phyloP scores from a whole-genome alignment of 2,329 filamentous ascomycete species.

The Acrodontium crateriforme region DNA sequence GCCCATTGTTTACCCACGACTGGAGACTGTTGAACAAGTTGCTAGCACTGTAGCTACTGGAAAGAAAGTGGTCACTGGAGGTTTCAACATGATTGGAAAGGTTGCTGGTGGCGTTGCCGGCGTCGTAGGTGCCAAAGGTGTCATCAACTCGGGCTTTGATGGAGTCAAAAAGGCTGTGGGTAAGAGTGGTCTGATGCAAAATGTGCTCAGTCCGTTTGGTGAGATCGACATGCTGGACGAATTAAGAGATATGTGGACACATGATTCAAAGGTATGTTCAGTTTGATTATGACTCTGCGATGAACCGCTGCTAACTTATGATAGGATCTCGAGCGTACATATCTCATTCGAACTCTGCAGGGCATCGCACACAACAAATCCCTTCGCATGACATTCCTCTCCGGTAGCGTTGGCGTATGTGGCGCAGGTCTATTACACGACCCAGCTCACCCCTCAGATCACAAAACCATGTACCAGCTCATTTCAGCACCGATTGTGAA shows the following conservation, averaged over 20 bases:
- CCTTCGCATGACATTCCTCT: slow-evolving; percentile 91
- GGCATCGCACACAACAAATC: slow-evolving; percentile 92
- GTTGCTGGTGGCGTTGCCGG: slow-evolving; percentile 90
- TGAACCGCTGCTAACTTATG: slow-evolving; percentile 2
- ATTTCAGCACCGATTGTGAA: slow-evolving; percentile 90
- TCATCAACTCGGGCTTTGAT: slow-evolving; percentile 84
- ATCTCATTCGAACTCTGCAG: slow-evolving; percentile 88
- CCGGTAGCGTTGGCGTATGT: slow-evolving; percentile 77
- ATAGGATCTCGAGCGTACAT: slow-evolving; percentile 83
- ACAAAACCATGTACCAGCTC: slow-evolving; percentile 99
- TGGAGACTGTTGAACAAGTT: slow-evolving; percentile 83
- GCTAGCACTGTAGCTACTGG: slow-evolving; percentile 85
- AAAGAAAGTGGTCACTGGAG: slow-evolving; percentile 91
- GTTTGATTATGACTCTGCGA: slow-evolving; percentile 1
- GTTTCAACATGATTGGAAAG: slow-evolving; percentile 91
- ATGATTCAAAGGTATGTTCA: slow-evolving; percentile 64
- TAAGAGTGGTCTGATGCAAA: slow-evolving; percentile 89
- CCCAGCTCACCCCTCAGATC: slow-evolving; percentile 75
- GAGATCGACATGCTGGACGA: slow-evolving; percentile 93
- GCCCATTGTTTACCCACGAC: slow-evolving; percentile 75
- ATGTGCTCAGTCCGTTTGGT: slow-evolving; percentile 88
- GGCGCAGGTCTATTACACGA: slow-evolving; percentile 92
- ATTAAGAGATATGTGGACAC: slow-evolving; percentile 92
- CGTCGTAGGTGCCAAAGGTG: slow-evolving; percentile 85
- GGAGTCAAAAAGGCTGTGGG: slow-evolving; percentile 94